phyloP scores from a whole-genome alignment of 495 filamentous ascomycete genomes.

The Trichoderma gamsii region DNA sequence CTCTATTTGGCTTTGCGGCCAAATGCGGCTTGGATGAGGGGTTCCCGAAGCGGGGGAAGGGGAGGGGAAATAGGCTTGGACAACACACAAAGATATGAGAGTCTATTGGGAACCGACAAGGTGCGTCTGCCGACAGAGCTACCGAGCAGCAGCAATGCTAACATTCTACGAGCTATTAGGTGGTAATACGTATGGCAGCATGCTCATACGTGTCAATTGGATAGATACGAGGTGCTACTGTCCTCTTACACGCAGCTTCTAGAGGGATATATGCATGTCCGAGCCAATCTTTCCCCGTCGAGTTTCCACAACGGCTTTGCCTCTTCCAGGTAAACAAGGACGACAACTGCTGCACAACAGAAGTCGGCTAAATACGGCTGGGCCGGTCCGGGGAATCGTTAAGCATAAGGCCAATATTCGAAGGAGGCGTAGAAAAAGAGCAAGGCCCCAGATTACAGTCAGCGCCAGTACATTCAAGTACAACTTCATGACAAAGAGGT shows the following conservation, averaged over 20 bases:
- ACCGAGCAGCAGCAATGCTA: too few relatives aligned
- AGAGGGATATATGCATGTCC: slow-evolving; percentile 7
- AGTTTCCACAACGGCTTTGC: neutral
- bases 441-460: neutral
- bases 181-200: too few relatives aligned
- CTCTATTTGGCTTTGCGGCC: neutral
- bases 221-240: neutral
- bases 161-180: too few relatives aligned
- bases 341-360: neutral
- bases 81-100: neutral
- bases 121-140: neutral
- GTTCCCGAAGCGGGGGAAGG: slow-evolving; percentile 5
- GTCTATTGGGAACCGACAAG: slow-evolving; percentile 11
- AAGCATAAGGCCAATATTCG: neutral
- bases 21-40: slow-evolving; percentile 12
- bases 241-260: slow-evolving; percentile 4
- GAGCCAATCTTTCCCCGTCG: neutral
- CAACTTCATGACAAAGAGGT: neutral
- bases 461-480: neutral
- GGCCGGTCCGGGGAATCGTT: slow-evolving; percentile 14
- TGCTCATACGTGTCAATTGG: neutral
- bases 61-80: neutral
- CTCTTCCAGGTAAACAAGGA: slow-evolving; percentile 7
- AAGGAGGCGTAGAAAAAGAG: neutral
- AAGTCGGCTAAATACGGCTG: slow-evolving; percentile 14